These are phyloP conservation scores for Chalara sp. DNA, from an alignment of 2,329 filamentous ascomycete genomes.

Conservation along the genomic window DNA sequence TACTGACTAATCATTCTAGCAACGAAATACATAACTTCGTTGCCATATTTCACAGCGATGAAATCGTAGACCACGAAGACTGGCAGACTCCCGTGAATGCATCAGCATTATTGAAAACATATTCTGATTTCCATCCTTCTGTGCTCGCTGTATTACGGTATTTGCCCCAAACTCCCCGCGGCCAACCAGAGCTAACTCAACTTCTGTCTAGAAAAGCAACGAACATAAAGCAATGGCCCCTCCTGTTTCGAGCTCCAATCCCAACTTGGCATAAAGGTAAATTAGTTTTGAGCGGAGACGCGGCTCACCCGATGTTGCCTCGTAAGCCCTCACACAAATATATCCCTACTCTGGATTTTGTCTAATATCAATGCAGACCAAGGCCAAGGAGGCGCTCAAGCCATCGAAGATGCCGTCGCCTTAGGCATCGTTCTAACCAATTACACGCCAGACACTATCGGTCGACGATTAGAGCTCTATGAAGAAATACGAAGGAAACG, in stretches of 20 bases:
- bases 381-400: constrained; percentile 54
- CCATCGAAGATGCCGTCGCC: constrained; percentile 60
- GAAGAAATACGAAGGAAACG: neutral
- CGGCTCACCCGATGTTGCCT: constrained; percentile 63
- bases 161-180: neutral
- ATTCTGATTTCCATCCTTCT: constrained; percentile 31
- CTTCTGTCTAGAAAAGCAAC: constrained; percentile 30
- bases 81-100: constrained; percentile 34
- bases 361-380: constrained; percentile 31
- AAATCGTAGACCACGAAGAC: constrained; percentile 16
- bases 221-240: constrained; percentile 25
- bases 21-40: constrained; percentile 42
- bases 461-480: constrained; percentile 39
- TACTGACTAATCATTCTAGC: constrained; percentile 1
- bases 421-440: constrained; percentile 47
- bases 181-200: neutral
- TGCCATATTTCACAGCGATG: constrained; percentile 44
- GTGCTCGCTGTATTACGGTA: neutral
- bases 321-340: constrained; percentile 26
- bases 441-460: constrained; percentile 34
- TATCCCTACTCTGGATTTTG: neutral
- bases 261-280: constrained; percentile 43
- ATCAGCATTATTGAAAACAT: constrained; percentile 31
- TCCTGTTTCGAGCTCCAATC: constrained; percentile 43
- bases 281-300: constrained; percentile 56